A percentile compares a stretch with the other conserved stretches of the same genome.
phyloP scores from a whole-genome alignment of 768 basidiomycete genomes.

The Neoboletus brunneissimus region DNA sequence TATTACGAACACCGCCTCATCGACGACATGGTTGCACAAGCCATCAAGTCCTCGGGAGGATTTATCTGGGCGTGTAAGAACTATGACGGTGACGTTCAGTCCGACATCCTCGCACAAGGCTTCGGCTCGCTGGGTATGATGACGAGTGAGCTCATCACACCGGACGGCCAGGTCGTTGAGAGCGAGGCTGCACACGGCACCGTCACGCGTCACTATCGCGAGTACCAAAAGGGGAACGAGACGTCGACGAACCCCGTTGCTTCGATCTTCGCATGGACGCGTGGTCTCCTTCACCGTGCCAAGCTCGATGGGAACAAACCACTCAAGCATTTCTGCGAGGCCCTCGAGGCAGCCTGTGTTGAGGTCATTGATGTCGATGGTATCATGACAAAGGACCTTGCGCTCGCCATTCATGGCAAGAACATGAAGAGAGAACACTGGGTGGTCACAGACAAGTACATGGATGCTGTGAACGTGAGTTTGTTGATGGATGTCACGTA shows the following conservation, averaged over 20 bases:
- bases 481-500: neutral
- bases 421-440: conserved; percentile 91
- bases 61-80: conserved; percentile 78
- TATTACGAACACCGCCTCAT: conserved; percentile 97
- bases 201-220: conserved; percentile 95
- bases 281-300: conserved; percentile 89
- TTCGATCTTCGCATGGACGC: conserved; percentile 98
- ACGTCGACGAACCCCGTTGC: conserved; percentile 99
- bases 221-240: conserved; percentile 95
- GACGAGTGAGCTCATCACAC: conserved; percentile 93
- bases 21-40: conserved; percentile 98
- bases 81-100: conserved; percentile 86
- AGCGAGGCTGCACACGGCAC: conserved; percentile 97
- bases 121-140: conserved; percentile 98
- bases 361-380: conserved; percentile 89
- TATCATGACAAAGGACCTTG: conserved; percentile 97
- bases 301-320: conserved; percentile 83
- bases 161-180: conserved; percentile 90
- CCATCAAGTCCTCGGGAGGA: conserved; percentile 93
- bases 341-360: conserved; percentile 83
- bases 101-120: conserved; percentile 95
- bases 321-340: conserved; percentile 69
- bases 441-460: conserved; percentile 92
- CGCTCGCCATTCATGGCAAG: conserved; percentile 90
- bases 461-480: conserved; percentile 89